phyloP scores from a whole-genome alignment of 108 stramenopile species.

The Conticribra guillardii region DNA sequence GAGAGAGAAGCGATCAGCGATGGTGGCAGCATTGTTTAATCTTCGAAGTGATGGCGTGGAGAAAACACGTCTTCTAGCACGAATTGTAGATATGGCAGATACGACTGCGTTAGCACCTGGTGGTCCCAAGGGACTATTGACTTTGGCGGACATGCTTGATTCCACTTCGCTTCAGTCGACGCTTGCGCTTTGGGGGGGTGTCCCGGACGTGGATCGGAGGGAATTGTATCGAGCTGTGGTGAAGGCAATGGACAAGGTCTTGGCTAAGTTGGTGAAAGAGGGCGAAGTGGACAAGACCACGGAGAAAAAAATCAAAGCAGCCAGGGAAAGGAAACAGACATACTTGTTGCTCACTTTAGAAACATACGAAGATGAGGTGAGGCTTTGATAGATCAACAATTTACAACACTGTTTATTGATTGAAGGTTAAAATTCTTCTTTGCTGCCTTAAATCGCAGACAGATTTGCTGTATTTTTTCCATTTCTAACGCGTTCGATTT shows the following conservation, averaged over 20 bases:
- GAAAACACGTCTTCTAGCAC: slow-evolving; percentile 59
- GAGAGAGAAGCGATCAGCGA: slow-evolving; percentile 41
- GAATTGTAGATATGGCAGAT: slow-evolving; percentile 67
- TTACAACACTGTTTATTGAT: no score
- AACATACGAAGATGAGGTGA: slow-evolving; percentile 70
- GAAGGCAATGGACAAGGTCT: slow-evolving; percentile 44
- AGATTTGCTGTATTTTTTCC: no score
- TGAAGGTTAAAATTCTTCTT: no score
- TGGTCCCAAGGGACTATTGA: slow-evolving; percentile 31
- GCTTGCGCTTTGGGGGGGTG: slow-evolving; percentile 39
- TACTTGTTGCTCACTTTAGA: slow-evolving; percentile 70
- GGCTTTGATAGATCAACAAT: no score
- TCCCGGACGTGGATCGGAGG: slow-evolving; percentile 30
- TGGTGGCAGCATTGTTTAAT: slow-evolving; percentile 71
- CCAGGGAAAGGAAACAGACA: slow-evolving; percentile 59
- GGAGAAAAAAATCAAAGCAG: slow-evolving; percentile 35
- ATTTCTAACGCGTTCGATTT: no score
- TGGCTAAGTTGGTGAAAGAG: slow-evolving; percentile 19
- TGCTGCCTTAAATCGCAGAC: no score
- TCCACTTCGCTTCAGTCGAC: slow-evolving; percentile 25
- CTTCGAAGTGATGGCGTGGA: slow-evolving; percentile 66
- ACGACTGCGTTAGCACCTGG: slow-evolving; percentile 31
- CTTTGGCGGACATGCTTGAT: slow-evolving; percentile 60
- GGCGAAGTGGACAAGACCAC: slow-evolving; percentile 11
- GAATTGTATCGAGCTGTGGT: slow-evolving; percentile 66